Percentiles rank a stretch among this genome's conserved stretches.
Evolutionary conservation across 768 basidiomycete genomes (phyloP).

Genomic region (Aureoboletus auriporus): DNA sequence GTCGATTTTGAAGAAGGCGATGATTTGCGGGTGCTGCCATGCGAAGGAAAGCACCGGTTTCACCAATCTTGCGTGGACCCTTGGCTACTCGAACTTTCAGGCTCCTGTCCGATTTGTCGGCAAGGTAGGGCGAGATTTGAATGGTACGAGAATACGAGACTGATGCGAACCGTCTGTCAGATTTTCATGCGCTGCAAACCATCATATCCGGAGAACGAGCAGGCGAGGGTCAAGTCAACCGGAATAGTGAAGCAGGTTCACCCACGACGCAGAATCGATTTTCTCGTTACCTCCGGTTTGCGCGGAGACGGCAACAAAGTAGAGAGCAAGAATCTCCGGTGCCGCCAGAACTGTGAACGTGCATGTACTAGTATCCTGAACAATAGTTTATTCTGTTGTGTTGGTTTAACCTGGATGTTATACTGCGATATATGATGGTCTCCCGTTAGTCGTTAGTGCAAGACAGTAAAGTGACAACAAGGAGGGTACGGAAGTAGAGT

Average conservation of each 20-base stretch:
- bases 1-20: slow-evolving; percentile 93
- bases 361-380: background rate
- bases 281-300: slow-evolving; percentile 55
- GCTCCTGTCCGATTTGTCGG: slow-evolving; percentile 88
- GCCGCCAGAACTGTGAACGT: slow-evolving; percentile 7
- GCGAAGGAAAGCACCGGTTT: slow-evolving; percentile 88
- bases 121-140: slow-evolving; percentile 53
- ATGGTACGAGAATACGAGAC: background rate
- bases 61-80: slow-evolving; percentile 90
- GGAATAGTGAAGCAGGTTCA: slow-evolving; percentile 13
- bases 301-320: slow-evolving; percentile 44
- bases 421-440: background rate
- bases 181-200: slow-evolving; percentile 59
- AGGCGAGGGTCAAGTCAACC: slow-evolving; percentile 9
- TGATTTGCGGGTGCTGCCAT: slow-evolving; percentile 85
- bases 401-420: background rate
- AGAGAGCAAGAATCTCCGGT: slow-evolving; percentile 26
- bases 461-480: no score
- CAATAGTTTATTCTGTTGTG: background rate
- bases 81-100: slow-evolving; percentile 87
- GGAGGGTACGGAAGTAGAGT: background rate
- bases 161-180: slow-evolving; percentile 26
- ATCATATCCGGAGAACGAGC: slow-evolving; percentile 41
- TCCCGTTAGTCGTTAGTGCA: no score
- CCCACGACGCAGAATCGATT: slow-evolving; percentile 39